Percentiles rank a stretch among this genome's conserved stretches.
Conservation (phyloP, 1,139 yeast species). For the Yamadazyma triangularis region DNA sequence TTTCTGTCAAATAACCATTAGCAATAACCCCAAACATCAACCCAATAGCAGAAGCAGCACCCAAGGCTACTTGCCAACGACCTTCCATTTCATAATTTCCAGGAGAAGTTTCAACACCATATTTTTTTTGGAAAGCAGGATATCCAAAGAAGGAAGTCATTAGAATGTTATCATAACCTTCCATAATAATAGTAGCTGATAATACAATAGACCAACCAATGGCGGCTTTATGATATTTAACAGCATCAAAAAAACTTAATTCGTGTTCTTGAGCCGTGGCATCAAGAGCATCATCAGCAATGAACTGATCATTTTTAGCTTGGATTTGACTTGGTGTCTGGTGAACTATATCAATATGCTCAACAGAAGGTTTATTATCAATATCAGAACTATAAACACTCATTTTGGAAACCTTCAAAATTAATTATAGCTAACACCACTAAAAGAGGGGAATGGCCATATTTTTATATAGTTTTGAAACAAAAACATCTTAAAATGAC, state of each 20-base stretch:
- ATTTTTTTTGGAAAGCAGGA: slow-evolving; percentile 16
- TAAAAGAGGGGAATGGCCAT: not conserved
- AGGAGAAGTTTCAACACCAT: slow-evolving; percentile 15
- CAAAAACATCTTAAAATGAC: too few species aligned
- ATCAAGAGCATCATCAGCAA: slow-evolving; percentile 9
- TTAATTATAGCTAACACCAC: not conserved
- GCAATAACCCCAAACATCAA: slow-evolving; percentile 15
- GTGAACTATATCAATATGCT: slow-evolving; percentile 2
- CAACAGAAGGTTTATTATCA: slow-evolving; percentile 1
- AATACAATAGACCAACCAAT: slow-evolving; percentile 18
- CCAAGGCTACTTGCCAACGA: slow-evolving; percentile 19
- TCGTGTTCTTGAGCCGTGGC: slow-evolving; percentile 15
- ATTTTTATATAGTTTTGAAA: not conserved
- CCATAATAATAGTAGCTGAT: slow-evolving; percentile 19
- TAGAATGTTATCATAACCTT: slow-evolving; percentile 19
- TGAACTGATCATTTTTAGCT: not conserved
- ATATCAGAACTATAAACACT: slow-evolving; percentile 1
- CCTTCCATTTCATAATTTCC: slow-evolving; percentile 15
- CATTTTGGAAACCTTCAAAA: not conserved
- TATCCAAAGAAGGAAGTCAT: slow-evolving; percentile 18
- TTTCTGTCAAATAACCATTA: slow-evolving; percentile 17
- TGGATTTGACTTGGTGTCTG: not conserved
- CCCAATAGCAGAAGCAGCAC: slow-evolving; percentile 15
- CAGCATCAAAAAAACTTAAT: slow-evolving; percentile 12
- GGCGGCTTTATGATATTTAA: slow-evolving; percentile 13